Evolutionary conservation across 768 basidiomycete genomes (phyloP), one percentile per base, ranked within the genome.

Genomic region (Podaxis rugospora): DNA sequence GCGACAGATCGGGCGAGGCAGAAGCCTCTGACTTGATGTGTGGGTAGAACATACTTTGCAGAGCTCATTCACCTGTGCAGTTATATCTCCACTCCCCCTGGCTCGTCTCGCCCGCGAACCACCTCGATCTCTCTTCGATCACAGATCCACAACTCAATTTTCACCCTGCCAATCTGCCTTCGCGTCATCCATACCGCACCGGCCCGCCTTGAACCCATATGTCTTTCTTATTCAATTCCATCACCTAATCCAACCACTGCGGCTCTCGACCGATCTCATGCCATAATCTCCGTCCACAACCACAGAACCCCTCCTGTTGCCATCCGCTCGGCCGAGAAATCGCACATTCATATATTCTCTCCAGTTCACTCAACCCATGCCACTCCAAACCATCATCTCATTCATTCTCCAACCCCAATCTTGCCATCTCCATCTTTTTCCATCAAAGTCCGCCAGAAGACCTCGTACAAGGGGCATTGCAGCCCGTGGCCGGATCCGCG

Each of bases 1-100:
- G 71, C 57, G 75, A 69, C 66, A 79, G 73, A 68, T 77, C 75
- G 65, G 78, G 78, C 57, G 78, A 80, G 69, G 76, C 70, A 65
- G 72, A 73, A 57, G 71, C 73, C 66, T 79, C 78, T 56, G 76
- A 74, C 72, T 80, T 80, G 58, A 79, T 74, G 64, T 69, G 69
- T 64, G 66, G 61, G 37, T 69, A 67, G 57, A 66, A 55, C 59
- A 61, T 61, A 47, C 23, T 27, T 32, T 18, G 23, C 23, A 13
- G 21, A 23, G 18, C 39, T 28, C 39, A 9, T 9, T 25, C 42
- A 16, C 42, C 42, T 21, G 5, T 32, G 40, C 44, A 25, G 50
- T 59, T 59, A 59, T 59, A 60, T 53, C 35, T 23, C 23, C 10
- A 5, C 11, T 42, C 52, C 13, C 23, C 37, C 51, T 54, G 59